A percentile compares a stretch with the other conserved stretches of the same genome.
Conservation (phyloP, 208 protist genomes). For the Borovskyia barvae region DNA sequence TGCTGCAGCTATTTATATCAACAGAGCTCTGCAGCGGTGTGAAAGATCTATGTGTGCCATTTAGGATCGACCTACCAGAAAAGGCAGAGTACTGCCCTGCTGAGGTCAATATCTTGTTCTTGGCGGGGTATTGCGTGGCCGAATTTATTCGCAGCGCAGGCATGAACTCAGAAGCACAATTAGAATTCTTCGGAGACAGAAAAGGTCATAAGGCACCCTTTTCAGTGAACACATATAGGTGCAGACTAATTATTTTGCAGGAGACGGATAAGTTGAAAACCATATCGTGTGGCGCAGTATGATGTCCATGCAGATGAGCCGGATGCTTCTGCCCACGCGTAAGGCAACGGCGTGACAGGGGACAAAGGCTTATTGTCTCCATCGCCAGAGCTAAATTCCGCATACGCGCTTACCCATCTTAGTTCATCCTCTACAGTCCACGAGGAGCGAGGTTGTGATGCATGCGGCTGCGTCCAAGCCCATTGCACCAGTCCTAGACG, state of each 20-base stretch:
- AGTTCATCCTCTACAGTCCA: constrained; percentile 75
- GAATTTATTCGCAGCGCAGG: too few relatives aligned
- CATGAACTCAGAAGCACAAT: too few relatives aligned
- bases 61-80: too few relatives aligned
- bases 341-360: constrained; percentile 1
- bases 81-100: too few relatives aligned
- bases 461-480: constrained; percentile 16
- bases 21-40: too few relatives aligned
- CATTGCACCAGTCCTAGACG: constrained; percentile 56
- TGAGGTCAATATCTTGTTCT: too few relatives aligned
- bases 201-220: not conserved
- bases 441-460: not conserved
- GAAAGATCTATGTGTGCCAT: too few relatives aligned
- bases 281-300: constrained; percentile 66
- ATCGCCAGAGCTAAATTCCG: constrained; percentile 1
- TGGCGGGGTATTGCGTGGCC: too few relatives aligned
- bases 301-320: constrained; percentile 50
- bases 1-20: too few relatives aligned
- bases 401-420: constrained; percentile 33
- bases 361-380: not conserved
- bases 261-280: constrained; percentile 56
- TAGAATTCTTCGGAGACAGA: too few relatives aligned
- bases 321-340: constrained; percentile 34
- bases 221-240: not conserved
- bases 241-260: too few relatives aligned